Evolutionary conservation across 768 basidiomycete species (phyloP), one percentile per base, ranked within the genome.

Genomic region (Serendipita vermifera): DNA sequence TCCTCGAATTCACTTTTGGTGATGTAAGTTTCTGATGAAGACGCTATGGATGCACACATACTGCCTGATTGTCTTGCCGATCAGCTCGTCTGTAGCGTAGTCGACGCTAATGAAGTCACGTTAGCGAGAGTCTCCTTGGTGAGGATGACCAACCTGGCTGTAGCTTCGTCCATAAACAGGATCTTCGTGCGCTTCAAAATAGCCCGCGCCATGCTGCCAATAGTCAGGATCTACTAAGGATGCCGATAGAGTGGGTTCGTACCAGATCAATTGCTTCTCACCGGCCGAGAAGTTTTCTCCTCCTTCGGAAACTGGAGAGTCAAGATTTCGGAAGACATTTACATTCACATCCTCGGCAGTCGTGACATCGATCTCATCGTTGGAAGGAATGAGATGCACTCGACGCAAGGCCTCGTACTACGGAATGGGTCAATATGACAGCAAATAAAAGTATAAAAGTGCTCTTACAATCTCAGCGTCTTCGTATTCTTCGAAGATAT

Each of bases 211-310:
- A 91, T 88, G 65, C 87, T 68, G 43, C 20, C 38, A 17, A 20
- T 5, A 24, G 7, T 51, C 27, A 51, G 36, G 27, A 38, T 41
- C 31, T 54, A 11, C 55, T 39, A 7, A 7, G 26, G 20, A 54
- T 55, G 31, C 43, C 26, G 11, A 40, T 56, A 22, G 35, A 29
- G 48, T 6, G 11, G 32, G 13, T 15, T 43, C 64, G 14, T 38
- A 67, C 65, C 68, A 88, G 5, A 90, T 72, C n/a, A 90, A 67
- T 66, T 90, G 87, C 63, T 87, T 88, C 69, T 89, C 84, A 31
- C 85, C 86, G 5, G 85, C 84, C 0, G 85, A 88, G 66, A 92
- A 91, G 70, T 91, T 93, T 17, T 93, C 90, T 15, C 87, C 87
- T 1, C 85, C 86, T 70, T 92, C 88, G 1, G 83, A 82, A 2